These are phyloP conservation scores for Cladophialophora carrionii DNA, from an alignment of 2,329 filamentous ascomycete genomes.

Conservation along the genomic window DNA sequence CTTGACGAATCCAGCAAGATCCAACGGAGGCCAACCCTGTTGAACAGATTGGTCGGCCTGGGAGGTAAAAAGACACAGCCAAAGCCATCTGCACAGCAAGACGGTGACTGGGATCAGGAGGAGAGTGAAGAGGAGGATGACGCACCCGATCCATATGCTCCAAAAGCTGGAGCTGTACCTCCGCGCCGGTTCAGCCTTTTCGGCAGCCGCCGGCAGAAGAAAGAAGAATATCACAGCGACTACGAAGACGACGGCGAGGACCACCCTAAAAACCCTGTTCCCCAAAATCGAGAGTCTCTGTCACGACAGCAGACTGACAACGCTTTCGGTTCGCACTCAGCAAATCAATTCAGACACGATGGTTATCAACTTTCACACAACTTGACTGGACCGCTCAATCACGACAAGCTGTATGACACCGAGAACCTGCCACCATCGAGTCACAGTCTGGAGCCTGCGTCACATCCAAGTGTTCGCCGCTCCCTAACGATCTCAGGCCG, in stretches of 20 bases:
- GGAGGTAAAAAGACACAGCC: slow-evolving; percentile 28
- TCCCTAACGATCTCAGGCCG: slow-evolving; percentile 27
- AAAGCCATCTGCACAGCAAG: slow-evolving; percentile 35
- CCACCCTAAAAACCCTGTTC: slow-evolving; percentile 4
- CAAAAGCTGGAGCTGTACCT: slow-evolving; percentile 21
- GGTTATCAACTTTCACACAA: slow-evolving; percentile 22
- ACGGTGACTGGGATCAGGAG: slow-evolving; percentile 39
- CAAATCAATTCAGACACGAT: slow-evolving; percentile 11
- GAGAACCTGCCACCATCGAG: slow-evolving; percentile 27
- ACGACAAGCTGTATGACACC: slow-evolving; percentile 35
- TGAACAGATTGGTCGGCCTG: slow-evolving; percentile 35
- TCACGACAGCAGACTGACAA: neutral
- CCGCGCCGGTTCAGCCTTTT: slow-evolving; percentile 36
- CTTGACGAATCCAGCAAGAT: slow-evolving; percentile 29
- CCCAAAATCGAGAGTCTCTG: slow-evolving; percentile 13
- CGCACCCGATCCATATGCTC: slow-evolving; percentile 28
- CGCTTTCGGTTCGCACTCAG: neutral
- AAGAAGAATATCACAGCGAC: slow-evolving; percentile 26
- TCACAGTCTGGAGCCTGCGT: slow-evolving; percentile 25
- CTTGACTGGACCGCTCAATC: slow-evolving; percentile 22
- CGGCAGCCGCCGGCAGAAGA: slow-evolving; percentile 33
- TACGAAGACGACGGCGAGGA: slow-evolving; percentile 27
- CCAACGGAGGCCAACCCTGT: slow-evolving; percentile 32
- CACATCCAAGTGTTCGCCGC: slow-evolving; percentile 25
- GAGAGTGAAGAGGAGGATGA: slow-evolving; percentile 39